Conservation (phyloP, 305 asterid genomes). For the Solanum hybrid region DNA sequence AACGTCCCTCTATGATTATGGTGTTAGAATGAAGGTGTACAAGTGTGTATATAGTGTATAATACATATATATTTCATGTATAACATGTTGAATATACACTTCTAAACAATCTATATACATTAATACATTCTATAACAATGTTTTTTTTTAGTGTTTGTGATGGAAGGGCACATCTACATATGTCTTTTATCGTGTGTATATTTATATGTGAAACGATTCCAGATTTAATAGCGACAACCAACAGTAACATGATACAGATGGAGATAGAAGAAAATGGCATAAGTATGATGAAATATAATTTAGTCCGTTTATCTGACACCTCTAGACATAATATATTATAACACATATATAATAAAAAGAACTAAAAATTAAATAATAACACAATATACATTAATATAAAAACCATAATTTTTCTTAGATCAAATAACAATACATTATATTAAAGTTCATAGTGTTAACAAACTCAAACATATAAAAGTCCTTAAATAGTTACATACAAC, state of each 20-base stretch:
- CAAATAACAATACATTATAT: not conserved
- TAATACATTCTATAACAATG: not conserved
- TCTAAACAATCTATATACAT: not conserved
- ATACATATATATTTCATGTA: not conserved
- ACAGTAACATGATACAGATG: not conserved
- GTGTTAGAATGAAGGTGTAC: not conserved
- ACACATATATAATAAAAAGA: not conserved
- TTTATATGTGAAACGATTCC: not conserved
- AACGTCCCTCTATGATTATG: not conserved
- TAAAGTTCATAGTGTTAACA: not conserved
- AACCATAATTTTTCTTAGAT: not conserved
- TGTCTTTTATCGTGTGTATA: not conserved
- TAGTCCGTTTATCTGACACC: not conserved
- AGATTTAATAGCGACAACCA: not conserved
- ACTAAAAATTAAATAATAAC: not conserved
- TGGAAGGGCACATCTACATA: not conserved
- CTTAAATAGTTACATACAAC: not conserved
- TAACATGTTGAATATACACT: not conserved
- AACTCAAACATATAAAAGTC: not conserved
- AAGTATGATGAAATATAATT: not conserved
- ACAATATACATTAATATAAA: not conserved
- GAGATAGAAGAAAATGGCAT: not conserved
- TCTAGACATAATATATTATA: not conserved
- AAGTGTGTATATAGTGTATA: not conserved
- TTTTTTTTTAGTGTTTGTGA: not conserved